These are phyloP conservation scores for Diaporthe sp. DNA, from an alignment of 2,329 filamentous ascomycete species.

Conservation along the genomic window DNA sequence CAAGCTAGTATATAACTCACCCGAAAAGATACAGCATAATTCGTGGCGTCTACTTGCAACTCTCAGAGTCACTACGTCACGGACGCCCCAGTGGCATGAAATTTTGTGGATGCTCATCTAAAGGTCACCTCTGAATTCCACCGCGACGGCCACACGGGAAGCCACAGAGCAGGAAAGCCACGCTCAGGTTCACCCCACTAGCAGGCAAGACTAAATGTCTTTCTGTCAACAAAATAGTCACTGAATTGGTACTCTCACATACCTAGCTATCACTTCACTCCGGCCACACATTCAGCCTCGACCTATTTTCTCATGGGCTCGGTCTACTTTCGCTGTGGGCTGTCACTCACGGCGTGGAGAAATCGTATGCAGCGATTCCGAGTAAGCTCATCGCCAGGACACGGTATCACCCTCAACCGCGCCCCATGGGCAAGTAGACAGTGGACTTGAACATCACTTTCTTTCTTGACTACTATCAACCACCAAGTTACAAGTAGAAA, in stretches of 20 bases:
- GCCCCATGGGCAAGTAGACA: background rate
- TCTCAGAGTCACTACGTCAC: background rate
- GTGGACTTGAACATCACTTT: conserved; percentile 24
- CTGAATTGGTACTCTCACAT: background rate
- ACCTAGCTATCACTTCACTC: background rate
- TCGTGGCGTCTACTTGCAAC: too few relatives aligned
- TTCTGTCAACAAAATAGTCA: background rate
- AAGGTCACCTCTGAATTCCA: background rate
- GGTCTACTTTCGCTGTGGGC: background rate
- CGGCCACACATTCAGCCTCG: background rate
- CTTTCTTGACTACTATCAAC: conserved; percentile 29
- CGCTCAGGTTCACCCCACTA: background rate
- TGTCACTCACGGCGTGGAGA: background rate
- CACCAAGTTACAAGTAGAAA: conserved; percentile 29
- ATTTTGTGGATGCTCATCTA: background rate
- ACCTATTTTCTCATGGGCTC: background rate
- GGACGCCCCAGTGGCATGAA: too few relatives aligned
- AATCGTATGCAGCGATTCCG: too few relatives aligned
- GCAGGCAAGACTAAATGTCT: too few relatives aligned
- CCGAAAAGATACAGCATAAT: background rate
- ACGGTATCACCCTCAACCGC: background rate
- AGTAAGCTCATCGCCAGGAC: too few relatives aligned
- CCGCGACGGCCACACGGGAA: background rate
- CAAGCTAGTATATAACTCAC: background rate
- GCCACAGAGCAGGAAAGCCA: background rate